Conservation (phyloP, 257 asterid species). For the Penstemon newberryi region DNA sequence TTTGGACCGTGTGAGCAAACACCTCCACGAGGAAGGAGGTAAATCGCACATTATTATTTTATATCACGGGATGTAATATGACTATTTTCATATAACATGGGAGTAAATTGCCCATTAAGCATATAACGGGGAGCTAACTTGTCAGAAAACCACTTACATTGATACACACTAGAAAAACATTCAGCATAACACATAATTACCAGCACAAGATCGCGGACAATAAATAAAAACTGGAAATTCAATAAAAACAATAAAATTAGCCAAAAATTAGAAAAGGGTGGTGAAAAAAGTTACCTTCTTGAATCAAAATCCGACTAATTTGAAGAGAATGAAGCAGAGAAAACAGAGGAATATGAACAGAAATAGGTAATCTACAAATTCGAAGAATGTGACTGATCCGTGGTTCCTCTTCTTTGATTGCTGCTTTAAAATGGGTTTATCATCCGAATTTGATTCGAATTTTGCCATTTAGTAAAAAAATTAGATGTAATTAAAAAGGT, state of each 20-base stretch:
- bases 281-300: constrained; percentile 30
- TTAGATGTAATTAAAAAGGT: background rate
- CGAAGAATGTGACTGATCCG: constrained; percentile 46
- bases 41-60: too few relatives aligned
- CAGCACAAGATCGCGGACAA: background rate
- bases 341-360: constrained; percentile 63
- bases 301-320: constrained; percentile 55
- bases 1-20: too few relatives aligned
- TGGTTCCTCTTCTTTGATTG: constrained; percentile 38
- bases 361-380: constrained; percentile 56
- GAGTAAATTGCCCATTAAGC: too few relatives aligned
- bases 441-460: constrained; percentile 34
- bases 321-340: constrained; percentile 60
- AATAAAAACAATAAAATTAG: constrained; percentile 9
- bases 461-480: constrained; percentile 41
- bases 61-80: too few relatives aligned
- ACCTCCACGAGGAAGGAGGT: too few relatives aligned
- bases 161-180: background rate
- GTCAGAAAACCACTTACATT: background rate
- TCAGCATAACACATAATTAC: background rate
- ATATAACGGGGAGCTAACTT: too few relatives aligned
- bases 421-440: constrained; percentile 31
- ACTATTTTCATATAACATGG: too few relatives aligned
- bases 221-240: background rate
- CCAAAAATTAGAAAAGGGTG: constrained; percentile 2